Percentiles rank a stretch among this genome's conserved stretches.
phyloP scores from a whole-genome alignment of 345 rosid genomes.

The Salix exigua region DNA sequence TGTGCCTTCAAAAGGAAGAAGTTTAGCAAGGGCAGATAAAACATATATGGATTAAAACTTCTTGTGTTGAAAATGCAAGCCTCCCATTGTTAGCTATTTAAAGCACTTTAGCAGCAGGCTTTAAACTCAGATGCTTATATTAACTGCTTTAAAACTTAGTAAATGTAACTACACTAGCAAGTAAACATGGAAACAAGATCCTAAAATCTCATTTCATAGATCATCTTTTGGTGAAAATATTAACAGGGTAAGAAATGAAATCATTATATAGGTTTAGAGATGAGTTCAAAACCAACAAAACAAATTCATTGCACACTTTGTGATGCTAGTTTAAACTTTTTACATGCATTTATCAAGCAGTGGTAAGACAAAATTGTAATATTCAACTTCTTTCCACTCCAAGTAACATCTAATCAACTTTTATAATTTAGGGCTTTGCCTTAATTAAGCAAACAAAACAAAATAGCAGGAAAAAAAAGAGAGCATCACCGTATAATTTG shows the following conservation, averaged over 20 bases:
- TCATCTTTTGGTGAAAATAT: too few relatives aligned
- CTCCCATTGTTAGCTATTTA: neutral
- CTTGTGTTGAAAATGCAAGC: neutral
- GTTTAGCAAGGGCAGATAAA: neutral
- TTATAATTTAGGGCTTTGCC: neutral
- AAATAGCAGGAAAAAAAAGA: too few relatives aligned
- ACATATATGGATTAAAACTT: neutral
- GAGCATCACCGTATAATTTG: too few relatives aligned
- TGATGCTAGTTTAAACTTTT: neutral
- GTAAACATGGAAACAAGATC: neutral
- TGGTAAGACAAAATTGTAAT: neutral
- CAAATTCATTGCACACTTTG: neutral
- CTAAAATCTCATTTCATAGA: neutral
- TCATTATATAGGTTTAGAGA: neutral
- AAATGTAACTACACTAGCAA: neutral
- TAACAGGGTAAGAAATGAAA: neutral
- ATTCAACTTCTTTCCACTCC: neutral
- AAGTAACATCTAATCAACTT: neutral
- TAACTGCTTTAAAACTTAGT: neutral
- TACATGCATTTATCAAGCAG: neutral
- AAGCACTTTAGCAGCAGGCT: neutral
- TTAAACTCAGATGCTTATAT: neutral
- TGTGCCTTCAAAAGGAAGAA: neutral
- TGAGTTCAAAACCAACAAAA: neutral
- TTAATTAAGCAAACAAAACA: too few relatives aligned